Percentiles rank a stretch among this genome's conserved stretches.
Evolutionary conservation across 2,329 filamentous ascomycete species (phyloP).

Genomic region (Acarospora socialis): DNA sequence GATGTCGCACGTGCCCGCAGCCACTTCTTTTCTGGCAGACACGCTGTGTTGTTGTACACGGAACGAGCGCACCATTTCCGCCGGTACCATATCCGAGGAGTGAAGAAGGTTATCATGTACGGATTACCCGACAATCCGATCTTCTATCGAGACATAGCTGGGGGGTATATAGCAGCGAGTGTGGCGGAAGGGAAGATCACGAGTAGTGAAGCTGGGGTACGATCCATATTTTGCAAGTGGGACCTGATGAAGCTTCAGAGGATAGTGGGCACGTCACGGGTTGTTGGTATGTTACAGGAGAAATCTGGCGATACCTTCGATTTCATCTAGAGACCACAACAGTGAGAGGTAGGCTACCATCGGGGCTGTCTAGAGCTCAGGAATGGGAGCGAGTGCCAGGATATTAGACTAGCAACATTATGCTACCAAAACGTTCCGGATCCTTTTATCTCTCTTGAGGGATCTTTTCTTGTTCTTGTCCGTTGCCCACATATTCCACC

Average conservation of each 20-base stretch:
- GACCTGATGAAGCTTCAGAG: slow-evolving; percentile 82
- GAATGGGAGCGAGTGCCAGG: too few species aligned
- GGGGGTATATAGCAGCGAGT: slow-evolving; percentile 41
- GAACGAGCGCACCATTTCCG: slow-evolving; percentile 96
- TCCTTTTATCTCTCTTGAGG: too few species aligned
- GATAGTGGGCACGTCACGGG: slow-evolving; percentile 66
- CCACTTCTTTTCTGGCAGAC: slow-evolving; percentile 71
- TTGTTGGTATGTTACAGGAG: slow-evolving; percentile 71
- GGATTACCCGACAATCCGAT: slow-evolving; percentile 74
- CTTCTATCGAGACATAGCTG: slow-evolving; percentile 66
- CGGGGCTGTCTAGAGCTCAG: too few species aligned
- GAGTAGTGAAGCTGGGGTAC: slow-evolving; percentile 34
- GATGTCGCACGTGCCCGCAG: slow-evolving; percentile 74
- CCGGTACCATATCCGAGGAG: slow-evolving; percentile 68
- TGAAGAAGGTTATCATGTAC: slow-evolving; percentile 77
- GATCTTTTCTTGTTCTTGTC: too few species aligned
- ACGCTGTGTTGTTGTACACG: slow-evolving; percentile 76
- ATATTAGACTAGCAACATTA: too few species aligned
- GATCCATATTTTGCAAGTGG: slow-evolving; percentile 67
- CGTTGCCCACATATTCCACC: too few species aligned
- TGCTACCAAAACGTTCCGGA: too few species aligned
- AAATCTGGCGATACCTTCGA: slow-evolving; percentile 81
- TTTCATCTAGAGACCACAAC: slow-evolving; percentile 60
- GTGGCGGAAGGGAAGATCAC: slow-evolving; percentile 40
- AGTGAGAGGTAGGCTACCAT: too few species aligned